Conservation (phyloP, 305 asterid genomes). For the Solanum hybrid region DNA sequence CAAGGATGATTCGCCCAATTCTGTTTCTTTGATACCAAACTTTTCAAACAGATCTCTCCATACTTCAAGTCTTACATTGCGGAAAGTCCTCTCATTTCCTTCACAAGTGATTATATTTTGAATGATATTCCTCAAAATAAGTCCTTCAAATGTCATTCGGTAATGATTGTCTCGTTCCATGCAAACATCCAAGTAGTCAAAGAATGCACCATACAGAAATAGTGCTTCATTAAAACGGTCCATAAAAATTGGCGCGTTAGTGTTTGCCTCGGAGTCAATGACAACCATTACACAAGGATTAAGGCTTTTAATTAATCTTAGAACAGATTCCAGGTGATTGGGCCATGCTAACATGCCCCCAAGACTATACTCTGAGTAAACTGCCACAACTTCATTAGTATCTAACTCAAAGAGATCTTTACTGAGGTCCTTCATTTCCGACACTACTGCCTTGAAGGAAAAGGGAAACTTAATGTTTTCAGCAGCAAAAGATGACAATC, state of each 20-base stretch:
- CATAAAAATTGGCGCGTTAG: neutral
- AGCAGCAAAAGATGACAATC: constrained; percentile 21
- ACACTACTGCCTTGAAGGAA: constrained; percentile 13
- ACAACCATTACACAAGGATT: constrained; percentile 21
- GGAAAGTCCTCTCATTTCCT: constrained; percentile 4
- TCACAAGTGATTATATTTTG: constrained; percentile 15
- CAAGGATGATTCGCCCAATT: constrained; percentile 21
- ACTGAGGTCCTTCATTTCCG: constrained; percentile 16
- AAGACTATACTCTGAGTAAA: constrained; percentile 15
- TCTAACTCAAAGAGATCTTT: constrained; percentile 19
- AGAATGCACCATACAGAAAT: constrained; percentile 8
- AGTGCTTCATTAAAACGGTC: constrained; percentile 11
- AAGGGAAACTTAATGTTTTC: constrained; percentile 4
- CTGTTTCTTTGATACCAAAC: constrained; percentile 25
- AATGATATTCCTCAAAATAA: constrained; percentile 4
- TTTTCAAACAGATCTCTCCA: constrained; percentile 24
- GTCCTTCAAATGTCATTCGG: constrained; percentile 12
- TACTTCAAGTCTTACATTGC: constrained; percentile 6
- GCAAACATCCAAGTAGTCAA: constrained; percentile 9
- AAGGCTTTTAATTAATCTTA: constrained; percentile 12
- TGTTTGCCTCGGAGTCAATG: constrained; percentile 17
- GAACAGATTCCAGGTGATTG: constrained; percentile 1
- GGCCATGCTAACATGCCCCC: constrained; percentile 8
- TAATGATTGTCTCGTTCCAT: constrained; percentile 1
- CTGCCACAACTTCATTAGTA: constrained; percentile 28